Evolutionary conservation across 768 basidiomycete genomes (phyloP), one percentile per base, ranked within the genome.

Genomic region (Suillus americanus): DNA sequence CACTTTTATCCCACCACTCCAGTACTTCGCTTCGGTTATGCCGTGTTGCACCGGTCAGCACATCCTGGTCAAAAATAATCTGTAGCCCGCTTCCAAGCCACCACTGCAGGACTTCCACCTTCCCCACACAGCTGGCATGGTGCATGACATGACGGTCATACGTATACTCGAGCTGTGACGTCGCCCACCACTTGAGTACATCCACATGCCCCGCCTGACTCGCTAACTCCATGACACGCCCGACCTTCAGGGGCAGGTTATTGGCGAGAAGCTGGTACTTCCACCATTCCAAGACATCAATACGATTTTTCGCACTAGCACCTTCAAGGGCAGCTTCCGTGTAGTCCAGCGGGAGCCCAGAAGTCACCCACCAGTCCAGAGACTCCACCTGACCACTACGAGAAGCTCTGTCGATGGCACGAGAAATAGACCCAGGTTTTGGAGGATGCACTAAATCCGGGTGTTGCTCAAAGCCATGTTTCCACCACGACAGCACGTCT

Each of bases 261-360:
- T 74, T 74, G 53, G 74, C 75, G 38, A 74, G 73, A 68, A 85
- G 78, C 65, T 89, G 87, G 54, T 79, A 78, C 67, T 88, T 87
- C 93, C 92, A 95, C 93, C 93, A 95, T 41, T 90, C 88, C 50
- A 95, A 83, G 6, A 92, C 87, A 5, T 82, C 78, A n/a, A 93
- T 79, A 69, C 87, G 89, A 65, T 90, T 90, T 71, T 88, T 92
- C 20, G 90, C 82, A 64, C 89, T 91, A 6, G 93, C 93, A 66
- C 86, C 83, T 70, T 92, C 90, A 41, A 95, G 86, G 2, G 92
- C 88, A 12, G 86, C 86, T 68, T 92, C 91, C 45, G 92, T 89
- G 72, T 92, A 93, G 68, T 90, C 86, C 67, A 93, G 80, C 0
- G 84, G 79, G 65, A 85, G 80, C 33, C 85, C 86, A n/a, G 85